Evolutionary conservation across 139 green algal species (phyloP), one percentile per base, ranked within the genome.

Genomic region (Chlamydomonas sphaeroides): DNA sequence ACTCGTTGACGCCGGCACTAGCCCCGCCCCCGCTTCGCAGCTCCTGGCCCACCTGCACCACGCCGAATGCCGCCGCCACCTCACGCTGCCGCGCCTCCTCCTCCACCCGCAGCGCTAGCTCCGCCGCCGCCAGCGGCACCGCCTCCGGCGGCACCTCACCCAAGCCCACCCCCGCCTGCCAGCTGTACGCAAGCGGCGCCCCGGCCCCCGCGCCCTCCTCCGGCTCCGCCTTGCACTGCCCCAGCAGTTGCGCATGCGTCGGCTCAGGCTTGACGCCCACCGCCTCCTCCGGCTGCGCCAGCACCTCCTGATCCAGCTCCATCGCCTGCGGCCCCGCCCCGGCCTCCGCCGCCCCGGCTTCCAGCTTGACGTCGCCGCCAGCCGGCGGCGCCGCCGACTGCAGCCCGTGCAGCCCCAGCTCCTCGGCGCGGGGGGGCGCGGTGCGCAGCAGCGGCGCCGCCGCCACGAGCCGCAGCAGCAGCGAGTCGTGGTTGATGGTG

Each of bases 401-500:
- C 51, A 41, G 38, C 57, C 14, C 8, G 38, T 57, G 74, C 41
- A 39, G 74, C 41, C n/a, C 35, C 41, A n/a, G 74, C 41, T n/a
- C 53, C 59, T n/a, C n/a, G 6, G 74, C 74, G 18, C 39, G 8
- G 41, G 51, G 35, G 33, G 51, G 48, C 48, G 65, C 57, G 6
- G 56, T 59, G 0, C 42, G 42, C 10, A 88, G 78, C 3, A 36
- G 42, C 0, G 39, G 62, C 33, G 87, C 88, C 14, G 90, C 81
- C 2, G 45, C 45, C 38, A 90, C 90, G 0, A 97, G 84, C 5
- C 87, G 84, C 8, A 95, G 41, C 14, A 97, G 85, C 75, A 97
- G 87, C 14, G 84, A 65, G 79, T 97, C 94, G 41, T 95, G 89
- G 53, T 87, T 93, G 62, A 96, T 86, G 20, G 90, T 95, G 61